Percentiles rank a stretch among this genome's conserved stretches.
phyloP scores from a whole-genome alignment of 2,329 filamentous ascomycete species.

The Penicillium sp. region DNA sequence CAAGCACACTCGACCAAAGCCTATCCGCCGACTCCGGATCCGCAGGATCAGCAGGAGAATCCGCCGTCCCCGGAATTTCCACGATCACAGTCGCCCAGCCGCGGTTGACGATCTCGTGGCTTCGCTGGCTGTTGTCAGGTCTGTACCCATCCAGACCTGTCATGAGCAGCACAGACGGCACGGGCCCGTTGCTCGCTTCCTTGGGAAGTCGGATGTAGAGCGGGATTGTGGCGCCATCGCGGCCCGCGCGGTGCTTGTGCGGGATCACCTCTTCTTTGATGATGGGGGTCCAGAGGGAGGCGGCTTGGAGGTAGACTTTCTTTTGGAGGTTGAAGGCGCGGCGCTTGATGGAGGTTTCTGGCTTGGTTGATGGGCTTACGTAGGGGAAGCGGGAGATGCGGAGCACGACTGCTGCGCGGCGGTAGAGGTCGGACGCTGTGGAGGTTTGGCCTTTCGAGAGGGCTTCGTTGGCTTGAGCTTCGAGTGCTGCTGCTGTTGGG shows the following conservation, averaged over 20 bases:
- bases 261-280: slow-evolving; percentile 61
- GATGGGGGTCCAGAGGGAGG: slow-evolving; percentile 52
- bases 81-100: slow-evolving; percentile 62
- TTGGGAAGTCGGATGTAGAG: slow-evolving; percentile 62
- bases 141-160: slow-evolving; percentile 59
- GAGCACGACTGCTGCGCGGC: slow-evolving; percentile 69
- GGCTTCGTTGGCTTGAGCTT: slow-evolving; percentile 51
- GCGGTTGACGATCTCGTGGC: slow-evolving; percentile 58
- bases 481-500: slow-evolving; percentile 57
- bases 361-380: slow-evolving; percentile 25
- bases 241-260: slow-evolving; percentile 49
- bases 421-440: slow-evolving; percentile 59
- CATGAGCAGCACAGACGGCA: slow-evolving; percentile 54
- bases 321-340: slow-evolving; percentile 65
- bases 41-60: slow-evolving; percentile 60
- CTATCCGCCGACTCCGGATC: slow-evolving; percentile 60
- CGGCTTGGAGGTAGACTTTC: slow-evolving; percentile 58
- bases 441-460: slow-evolving; percentile 48
- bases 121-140: slow-evolving; percentile 52
- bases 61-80: slow-evolving; percentile 65
- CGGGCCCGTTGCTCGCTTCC: slow-evolving; percentile 42
- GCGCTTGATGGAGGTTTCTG: slow-evolving; percentile 48
- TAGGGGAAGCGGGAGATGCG: slow-evolving; percentile 68
- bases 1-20: slow-evolving; percentile 59
- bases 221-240: slow-evolving; percentile 57